Evolutionary conservation across 2,329 filamentous ascomycete species (phyloP).

Genomic region (Aspergillus sp.): DNA sequence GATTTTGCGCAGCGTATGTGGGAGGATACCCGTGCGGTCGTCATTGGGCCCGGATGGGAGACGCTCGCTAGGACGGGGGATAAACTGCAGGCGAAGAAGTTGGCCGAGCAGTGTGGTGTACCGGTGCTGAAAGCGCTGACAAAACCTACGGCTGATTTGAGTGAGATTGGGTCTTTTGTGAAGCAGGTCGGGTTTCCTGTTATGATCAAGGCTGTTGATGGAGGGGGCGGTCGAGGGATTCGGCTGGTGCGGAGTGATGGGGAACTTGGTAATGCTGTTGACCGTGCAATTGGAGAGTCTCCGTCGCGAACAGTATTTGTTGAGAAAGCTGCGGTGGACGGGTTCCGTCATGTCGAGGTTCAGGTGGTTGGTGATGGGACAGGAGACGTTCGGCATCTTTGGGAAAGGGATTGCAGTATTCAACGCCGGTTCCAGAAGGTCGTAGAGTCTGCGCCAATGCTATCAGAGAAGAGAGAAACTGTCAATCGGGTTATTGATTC

Average conservation of each 20-base stretch:
- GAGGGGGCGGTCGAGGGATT: conserved; percentile 56
- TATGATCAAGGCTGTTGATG: conserved; percentile 60
- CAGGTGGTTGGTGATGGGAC: conserved; percentile 54
- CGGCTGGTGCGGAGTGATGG: conserved; percentile 43
- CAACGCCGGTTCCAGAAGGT: conserved; percentile 57
- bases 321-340: conserved; percentile 57
- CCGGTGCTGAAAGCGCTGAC: conserved; percentile 46
- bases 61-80: conserved; percentile 52
- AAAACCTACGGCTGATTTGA: conserved; percentile 36
- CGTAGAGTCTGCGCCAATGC: conserved; percentile 53
- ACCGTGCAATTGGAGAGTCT: conserved; percentile 51
- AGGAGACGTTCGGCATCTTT: conserved; percentile 49
- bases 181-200: conserved; percentile 46
- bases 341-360: conserved; percentile 56
- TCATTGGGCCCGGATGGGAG: conserved; percentile 53
- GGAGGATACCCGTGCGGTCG: conserved; percentile 42
- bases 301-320: conserved; percentile 53
- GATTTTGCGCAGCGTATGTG: conserved; percentile 46
- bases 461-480: conserved; percentile 40
- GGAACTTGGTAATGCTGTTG: conserved; percentile 42
- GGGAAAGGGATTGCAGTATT: conserved; percentile 56
- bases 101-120: conserved; percentile 48
- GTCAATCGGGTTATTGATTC: conserved; percentile 47
- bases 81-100: conserved; percentile 47
- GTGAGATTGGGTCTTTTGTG: conserved; percentile 53